Evolutionary conservation across 2,329 filamentous ascomycete genomes (phyloP), one percentile per base, ranked within the genome.

Genomic region (Elsinoe batatas): DNA sequence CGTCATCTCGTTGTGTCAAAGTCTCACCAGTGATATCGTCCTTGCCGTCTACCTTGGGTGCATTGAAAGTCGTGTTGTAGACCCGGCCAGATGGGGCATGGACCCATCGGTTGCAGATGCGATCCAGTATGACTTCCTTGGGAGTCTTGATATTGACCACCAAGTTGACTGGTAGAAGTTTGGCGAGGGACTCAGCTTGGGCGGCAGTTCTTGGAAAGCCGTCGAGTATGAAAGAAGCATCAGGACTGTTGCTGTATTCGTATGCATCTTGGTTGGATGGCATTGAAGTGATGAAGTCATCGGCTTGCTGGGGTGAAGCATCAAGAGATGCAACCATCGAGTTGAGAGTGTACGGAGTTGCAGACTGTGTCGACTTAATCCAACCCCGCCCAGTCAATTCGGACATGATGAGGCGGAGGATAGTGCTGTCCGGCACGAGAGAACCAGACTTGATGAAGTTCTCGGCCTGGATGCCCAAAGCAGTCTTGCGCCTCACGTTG

Each of bases 41-140:
- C 62, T 78, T 81, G 22, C 93, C 91, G 0, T 82, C 72, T 1
- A 91, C 82, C 61, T 84, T 85, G 0, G 93, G 93, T 6, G 87
- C 79, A 67, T 97, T 90, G 75, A 95, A 98, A 0, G 84, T 84
- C 2, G 90, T 94, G 69, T 98, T 98, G 76, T 98, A 98, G 13
- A 96, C 86, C 26, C 93, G 80, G 1, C 93, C 93, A 0, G 89
- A 95, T 0, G 89, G 83, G 64, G 87, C 87, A 71, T 98, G 93
- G 38, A 96, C 85, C 91, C 91, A 96, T 57, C 93, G 85, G 53
- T 89, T 90, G 42, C 87, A 83, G 63, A 98, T 96, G 56, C 93
- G 86, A 63, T 90, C 83, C 61, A 97, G 79, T 58, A 98, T 90
- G 58, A 96, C 88, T 7, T 85, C 81, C 33, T 87, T 81, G 0